A percentile compares a stretch with the other conserved stretches of the same genome.
These are phyloP conservation scores for Botrytis paeoniae DNA, from an alignment of 2,329 filamentous ascomycete species.

Conservation along the genomic window DNA sequence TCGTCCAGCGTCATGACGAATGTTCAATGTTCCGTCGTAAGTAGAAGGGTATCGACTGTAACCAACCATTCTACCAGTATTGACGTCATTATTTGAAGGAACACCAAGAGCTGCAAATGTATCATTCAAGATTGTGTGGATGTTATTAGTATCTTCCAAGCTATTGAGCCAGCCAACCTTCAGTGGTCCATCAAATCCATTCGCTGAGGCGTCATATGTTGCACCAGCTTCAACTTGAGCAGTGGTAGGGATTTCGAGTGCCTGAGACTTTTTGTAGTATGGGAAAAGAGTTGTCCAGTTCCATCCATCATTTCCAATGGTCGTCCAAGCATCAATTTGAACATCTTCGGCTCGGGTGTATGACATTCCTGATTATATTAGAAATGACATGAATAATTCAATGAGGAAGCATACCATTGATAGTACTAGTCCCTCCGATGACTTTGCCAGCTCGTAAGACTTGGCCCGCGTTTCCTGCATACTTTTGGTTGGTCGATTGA, in stretches of 20 bases:
- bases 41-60: slow-evolving; percentile 43
- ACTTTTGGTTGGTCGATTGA: slow-evolving; percentile 33
- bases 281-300: slow-evolving; percentile 36
- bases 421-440: slow-evolving; percentile 43
- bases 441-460: slow-evolving; percentile 43
- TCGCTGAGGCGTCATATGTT: slow-evolving; percentile 37
- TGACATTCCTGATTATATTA: slow-evolving; percentile 37
- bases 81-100: slow-evolving; percentile 41
- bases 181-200: slow-evolving; percentile 41
- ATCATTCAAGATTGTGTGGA: slow-evolving; percentile 35
- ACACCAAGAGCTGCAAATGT: slow-evolving; percentile 40
- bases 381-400: slow-evolving; percentile 26
- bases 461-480: slow-evolving; percentile 35
- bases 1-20: slow-evolving; percentile 43
- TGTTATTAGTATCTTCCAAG: slow-evolving; percentile 38
- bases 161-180: slow-evolving; percentile 40
- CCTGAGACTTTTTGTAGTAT: slow-evolving; percentile 33
- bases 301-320: slow-evolving; percentile 40
- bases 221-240: slow-evolving; percentile 41
- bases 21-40: slow-evolving; percentile 40
- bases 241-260: slow-evolving; percentile 32
- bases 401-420: slow-evolving; percentile 40
- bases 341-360: slow-evolving; percentile 39
- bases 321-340: slow-evolving; percentile 41
- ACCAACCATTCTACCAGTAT: slow-evolving; percentile 42